These are phyloP conservation scores for Zizania latifolia DNA, from an alignment of 176 grass and related monocot species.

Conservation along the genomic window DNA sequence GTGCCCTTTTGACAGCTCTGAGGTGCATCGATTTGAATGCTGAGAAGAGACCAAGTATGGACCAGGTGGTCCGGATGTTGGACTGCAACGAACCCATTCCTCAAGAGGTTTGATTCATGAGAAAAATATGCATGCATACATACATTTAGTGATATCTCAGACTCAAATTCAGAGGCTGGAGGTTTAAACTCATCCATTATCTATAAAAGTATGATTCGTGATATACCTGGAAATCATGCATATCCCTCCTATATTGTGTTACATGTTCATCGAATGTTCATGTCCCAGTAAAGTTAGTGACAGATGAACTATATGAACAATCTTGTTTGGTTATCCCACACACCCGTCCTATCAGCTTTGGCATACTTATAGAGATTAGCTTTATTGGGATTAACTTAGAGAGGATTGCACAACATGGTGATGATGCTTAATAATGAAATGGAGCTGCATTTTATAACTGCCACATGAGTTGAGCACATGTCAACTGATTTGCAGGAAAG, in stretches of 20 bases:
- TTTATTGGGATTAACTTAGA: not conserved
- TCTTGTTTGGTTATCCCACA: not conserved
- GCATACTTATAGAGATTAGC: no score
- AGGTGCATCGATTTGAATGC: slow-evolving; percentile 91
- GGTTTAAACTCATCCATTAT: not conserved
- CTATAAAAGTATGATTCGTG: not conserved
- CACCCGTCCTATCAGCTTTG: not conserved
- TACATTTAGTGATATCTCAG: not conserved
- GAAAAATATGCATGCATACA: not conserved
- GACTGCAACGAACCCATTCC: slow-evolving; percentile 66
- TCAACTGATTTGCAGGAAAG: slow-evolving; percentile 61
- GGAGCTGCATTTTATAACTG: not conserved
- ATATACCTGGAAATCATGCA: not conserved
- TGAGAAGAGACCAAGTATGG: slow-evolving; percentile 90
- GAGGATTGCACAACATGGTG: not conserved
- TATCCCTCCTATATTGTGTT: not conserved
- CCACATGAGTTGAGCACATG: not conserved
- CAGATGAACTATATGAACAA: not conserved
- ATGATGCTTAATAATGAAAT: not conserved
- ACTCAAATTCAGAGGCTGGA: not conserved
- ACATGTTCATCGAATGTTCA: not conserved
- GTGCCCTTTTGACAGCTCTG: slow-evolving; percentile 81
- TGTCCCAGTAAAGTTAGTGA: not conserved
- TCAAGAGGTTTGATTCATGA: slow-evolving; percentile 51
- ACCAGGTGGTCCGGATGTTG: slow-evolving; percentile 93